Base-by-base conservation (phyloP, 176 grass and related monocot species). In the Carex pumila region DNA sequence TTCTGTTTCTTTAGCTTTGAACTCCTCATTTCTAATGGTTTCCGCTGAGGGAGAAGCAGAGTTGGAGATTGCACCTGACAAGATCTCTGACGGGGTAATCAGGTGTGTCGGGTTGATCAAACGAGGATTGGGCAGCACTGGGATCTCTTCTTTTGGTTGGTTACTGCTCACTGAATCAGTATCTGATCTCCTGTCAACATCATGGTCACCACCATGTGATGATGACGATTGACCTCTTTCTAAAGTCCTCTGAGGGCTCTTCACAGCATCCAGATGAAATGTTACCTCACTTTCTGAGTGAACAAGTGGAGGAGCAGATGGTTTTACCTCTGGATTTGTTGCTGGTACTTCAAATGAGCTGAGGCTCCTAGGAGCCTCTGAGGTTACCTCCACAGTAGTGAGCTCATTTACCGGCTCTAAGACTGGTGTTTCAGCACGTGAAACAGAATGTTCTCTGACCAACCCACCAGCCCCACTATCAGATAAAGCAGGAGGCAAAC, bases 61-160 rank as follows among this genome's bases (percentile, higher is more conserved):
- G 43, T 43, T 66, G n/a, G 87, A 65, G 49, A 90, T 70, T 36
- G 89, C 84, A 86, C 92, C 92, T 79, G 92, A 91, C 85, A 98
- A 84, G 76, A 93, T 95, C 90, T 93, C 89, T 65, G 87, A 93
- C 47, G 88, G 91, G 86, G 91, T 98, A 82, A 95, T 85, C 72
- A 98, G 84, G 59, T 93, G 91, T 14, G 69, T 86, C 80, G 90
- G 3, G 13, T 89, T 91, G 92, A 93, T 84, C 61, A 92, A 80
- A 82, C 39, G 80, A 81, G 84, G 67, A 91, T 87, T 86, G 34
- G 84, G 77, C 80, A 87, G 79, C 80, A 87, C 6, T 9, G 88
- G 21, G 86, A 65, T 62, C 80, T 93, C 87, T 85, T 64, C 83
- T 49, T 89, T 82, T 81, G 90, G 73, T 91, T 89, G 50, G 81